Evolutionary conservation across 352 stramenopile species (phyloP), one percentile per base, ranked within the genome.

Genomic region (Phytopythium sindhum): DNA sequence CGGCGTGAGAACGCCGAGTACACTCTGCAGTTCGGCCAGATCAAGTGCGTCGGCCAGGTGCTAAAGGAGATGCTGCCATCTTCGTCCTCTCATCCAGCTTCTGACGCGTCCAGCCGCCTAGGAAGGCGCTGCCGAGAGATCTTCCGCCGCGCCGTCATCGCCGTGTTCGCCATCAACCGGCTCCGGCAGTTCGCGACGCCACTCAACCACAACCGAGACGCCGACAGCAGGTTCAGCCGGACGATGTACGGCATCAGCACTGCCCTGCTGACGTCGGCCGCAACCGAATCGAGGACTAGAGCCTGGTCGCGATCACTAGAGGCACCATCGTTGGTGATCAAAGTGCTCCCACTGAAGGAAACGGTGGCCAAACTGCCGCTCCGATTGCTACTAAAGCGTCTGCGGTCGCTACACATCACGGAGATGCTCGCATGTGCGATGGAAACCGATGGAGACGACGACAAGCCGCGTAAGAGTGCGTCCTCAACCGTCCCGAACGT

Each of bases 91-190:
- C 47, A 24, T 3, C 4, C 9, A 0, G 47, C 15, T 14, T 12
- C 33, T 12, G 17, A 41, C 21, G 21, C 28, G n/a, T 21, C 15
- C 9, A 19, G 19, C 0, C n/a, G 4, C 19, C 3, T 6, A 28
- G 19, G 53, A n/a, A 23, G 62, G 47, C 48, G 58, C 7, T 37
- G 60, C 52, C 64, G 69, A 29, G 55, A 37, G 33, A 33, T 65
- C 4, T 91, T 91, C 35, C 77, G 83, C 6, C 77, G 70, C 21
- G 79, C 79, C 5, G 70, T 89, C 4, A 73, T 87, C 54, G 79
- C 78, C 0, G 78, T 91, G 12, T 88, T 91, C 74, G 83, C 83
- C n/a, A 57, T 80, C 31, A 91, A 91, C 61, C 70, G 83, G 4
- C 72, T 91, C 24, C 74, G 73, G 37, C 67, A 70, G 21, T 70